A percentile compares a stretch with the other conserved stretches of the same genome.
These are phyloP conservation scores for Rhododendron williamsianum DNA, from an alignment of 148 eudicot species.

Conservation along the genomic window DNA sequence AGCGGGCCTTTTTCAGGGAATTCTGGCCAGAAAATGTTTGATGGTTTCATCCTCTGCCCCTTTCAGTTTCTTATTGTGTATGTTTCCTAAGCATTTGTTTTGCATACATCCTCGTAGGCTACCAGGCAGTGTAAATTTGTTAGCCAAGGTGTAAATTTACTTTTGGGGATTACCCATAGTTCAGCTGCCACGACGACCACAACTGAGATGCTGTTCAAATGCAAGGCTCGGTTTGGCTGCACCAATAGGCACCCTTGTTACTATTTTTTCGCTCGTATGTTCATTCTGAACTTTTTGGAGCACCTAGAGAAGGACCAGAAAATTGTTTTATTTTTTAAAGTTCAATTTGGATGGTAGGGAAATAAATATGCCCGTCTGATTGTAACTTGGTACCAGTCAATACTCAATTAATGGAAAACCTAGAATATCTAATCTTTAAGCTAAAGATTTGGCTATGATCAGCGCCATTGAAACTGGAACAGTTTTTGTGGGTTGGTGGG, in stretches of 20 bases:
- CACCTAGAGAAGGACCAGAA: not conserved
- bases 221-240: not conserved
- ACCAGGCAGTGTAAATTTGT: not conserved
- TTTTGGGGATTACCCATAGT: not conserved
- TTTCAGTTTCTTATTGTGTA: not conserved
- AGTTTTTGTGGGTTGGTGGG: not conserved
- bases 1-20: slow-evolving; percentile 73
- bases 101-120: not conserved
- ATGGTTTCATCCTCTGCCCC: not conserved
- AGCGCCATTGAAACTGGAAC: not conserved
- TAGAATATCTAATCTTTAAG: not conserved
- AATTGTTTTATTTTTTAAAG: not conserved
- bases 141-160: not conserved
- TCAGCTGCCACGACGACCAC: not conserved
- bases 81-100: not conserved
- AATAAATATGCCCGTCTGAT: not conserved
- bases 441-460: not conserved
- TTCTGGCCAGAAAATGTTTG: slow-evolving; percentile 96
- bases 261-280: not conserved
- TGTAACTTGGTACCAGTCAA: not conserved
- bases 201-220: not conserved
- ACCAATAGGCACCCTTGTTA: not conserved
- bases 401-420: not conserved
- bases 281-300: not conserved
- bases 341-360: not conserved